These are phyloP conservation scores for Coemansia aciculifera DNA, from an alignment of 192 early-diverging fungal genomes.

Conservation along the genomic window DNA sequence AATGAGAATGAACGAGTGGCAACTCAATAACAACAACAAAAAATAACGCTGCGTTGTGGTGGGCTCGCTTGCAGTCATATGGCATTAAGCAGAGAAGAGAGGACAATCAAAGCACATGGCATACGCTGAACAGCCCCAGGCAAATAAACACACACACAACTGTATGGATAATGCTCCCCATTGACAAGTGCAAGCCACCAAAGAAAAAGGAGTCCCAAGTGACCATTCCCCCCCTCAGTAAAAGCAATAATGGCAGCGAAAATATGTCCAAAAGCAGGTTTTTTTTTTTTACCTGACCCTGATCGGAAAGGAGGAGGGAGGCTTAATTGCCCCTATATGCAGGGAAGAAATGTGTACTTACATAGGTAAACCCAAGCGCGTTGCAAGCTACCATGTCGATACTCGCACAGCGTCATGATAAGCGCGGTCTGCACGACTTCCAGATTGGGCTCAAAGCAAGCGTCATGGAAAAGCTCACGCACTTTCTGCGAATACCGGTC, in stretches of 20 bases:
- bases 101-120: slow-evolving; percentile 10
- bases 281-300: background rate
- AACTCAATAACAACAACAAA: slow-evolving; percentile 7
- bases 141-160: background rate
- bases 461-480: slow-evolving; percentile 54
- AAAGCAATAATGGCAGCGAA: background rate
- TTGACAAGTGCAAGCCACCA: slow-evolving; percentile 29
- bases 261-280: background rate
- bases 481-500: slow-evolving; percentile 49
- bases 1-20: slow-evolving; percentile 1
- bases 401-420: slow-evolving; percentile 58
- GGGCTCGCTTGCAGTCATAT: slow-evolving; percentile 4
- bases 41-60: background rate
- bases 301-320: background rate
- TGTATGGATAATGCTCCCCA: background rate
- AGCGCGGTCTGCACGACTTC: slow-evolving; percentile 56
- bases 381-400: slow-evolving; percentile 48
- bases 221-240: background rate
- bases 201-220: background rate
- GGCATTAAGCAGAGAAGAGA: background rate
- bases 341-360: slow-evolving; percentile 28
- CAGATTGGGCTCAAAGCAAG: slow-evolving; percentile 51
- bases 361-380: slow-evolving; percentile 56
- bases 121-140: background rate
- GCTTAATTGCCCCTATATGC: background rate